These are phyloP conservation scores for Diplotaxis tenuifolia DNA, from an alignment of 345 rosid genomes.

Conservation along the genomic window DNA sequence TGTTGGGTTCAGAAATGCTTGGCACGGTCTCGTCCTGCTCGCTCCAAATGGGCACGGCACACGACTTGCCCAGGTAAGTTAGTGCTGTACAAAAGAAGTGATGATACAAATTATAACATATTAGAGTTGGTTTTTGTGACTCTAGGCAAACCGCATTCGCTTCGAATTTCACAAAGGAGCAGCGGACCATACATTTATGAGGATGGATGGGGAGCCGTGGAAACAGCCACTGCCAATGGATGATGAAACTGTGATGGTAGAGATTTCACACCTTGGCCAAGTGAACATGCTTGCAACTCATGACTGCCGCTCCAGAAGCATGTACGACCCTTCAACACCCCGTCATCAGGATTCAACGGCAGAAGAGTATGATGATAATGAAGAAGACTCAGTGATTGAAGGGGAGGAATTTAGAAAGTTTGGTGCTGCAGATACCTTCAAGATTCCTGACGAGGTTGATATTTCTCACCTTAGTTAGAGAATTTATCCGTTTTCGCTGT, in stretches of 20 bases:
- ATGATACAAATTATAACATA: slow-evolving; percentile 4
- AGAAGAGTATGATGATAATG: slow-evolving; percentile 47
- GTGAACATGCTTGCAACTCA: slow-evolving; percentile 86
- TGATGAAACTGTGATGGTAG: slow-evolving; percentile 76
- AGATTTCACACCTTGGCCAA: slow-evolving; percentile 90
- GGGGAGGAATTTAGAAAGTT: slow-evolving; percentile 67
- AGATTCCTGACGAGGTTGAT: slow-evolving; percentile 74
- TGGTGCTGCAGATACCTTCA: slow-evolving; percentile 93
- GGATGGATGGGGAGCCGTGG: slow-evolving; percentile 98
- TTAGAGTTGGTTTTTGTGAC: not conserved
- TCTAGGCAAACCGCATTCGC: slow-evolving; percentile 77
- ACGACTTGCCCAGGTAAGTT: slow-evolving; percentile 54
- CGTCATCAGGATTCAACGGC: slow-evolving; percentile 22
- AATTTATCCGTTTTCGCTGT: no score
- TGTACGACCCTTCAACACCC: slow-evolving; percentile 40
- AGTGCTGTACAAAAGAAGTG: slow-evolving; percentile 4
- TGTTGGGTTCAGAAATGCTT: slow-evolving; percentile 96
- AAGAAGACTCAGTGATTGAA: slow-evolving; percentile 43
- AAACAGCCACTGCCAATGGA: slow-evolving; percentile 81
- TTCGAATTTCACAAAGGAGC: slow-evolving; percentile 88
- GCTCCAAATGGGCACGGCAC: slow-evolving; percentile 93
- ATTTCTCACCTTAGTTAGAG: slow-evolving; percentile 67
- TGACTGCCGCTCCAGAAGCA: slow-evolving; percentile 67
- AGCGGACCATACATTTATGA: slow-evolving; percentile 82
- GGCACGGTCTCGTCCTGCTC: slow-evolving; percentile 88